Base-by-base conservation (phyloP, 148 eudicot species). In the Fagopyrum tataricum region DNA sequence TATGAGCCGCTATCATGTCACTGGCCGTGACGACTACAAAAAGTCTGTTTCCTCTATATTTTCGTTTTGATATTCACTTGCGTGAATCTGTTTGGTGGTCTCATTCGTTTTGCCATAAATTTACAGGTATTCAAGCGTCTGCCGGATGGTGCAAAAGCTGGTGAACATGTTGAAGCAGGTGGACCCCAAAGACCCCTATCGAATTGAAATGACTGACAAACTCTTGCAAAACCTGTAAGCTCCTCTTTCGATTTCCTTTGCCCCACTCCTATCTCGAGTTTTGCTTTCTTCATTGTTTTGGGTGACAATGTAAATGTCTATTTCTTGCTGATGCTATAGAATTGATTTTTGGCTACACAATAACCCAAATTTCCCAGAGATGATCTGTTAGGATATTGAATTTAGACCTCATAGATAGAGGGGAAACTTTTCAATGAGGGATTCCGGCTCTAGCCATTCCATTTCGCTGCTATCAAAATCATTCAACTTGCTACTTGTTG, bases 171-270 rank as follows among this genome's bases (percentile, higher is more conserved):
- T 96, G 83, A 92, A 96, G 77, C 99, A 96, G 81, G 88, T 90
- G 97, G 91, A 96, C 66, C 77, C 89, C 0, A 86, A 84, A 82
- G 99, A 96, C 80, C 97, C 97, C 44, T 85, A 14, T 77, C 84
- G 97, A 59, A 79, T 92, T 68, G 86, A 96, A 79, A 92, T 92
- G 92, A 92, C 97, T 0, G 90, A 88, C 71, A 78, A 84, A 23
- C 91, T 96, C 14, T 84, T 96, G 52, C 91, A 96, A 71, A 96
- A 96, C 78, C 87, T 96, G 97, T 96, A 76, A 92, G 96, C 56
- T 68, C 14, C 77, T 48, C 42, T 20, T 48, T 44, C 40, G 41
- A 40, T 7, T 20, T 5, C n/a, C 44, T 44, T 13, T 14, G 1
- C n/a, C 44, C 8, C 44, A 13, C 14, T 31, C 31, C 2, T 26